Evolutionary conservation across 208 protist species (phyloP).

Genomic region (Acanthamoeba healyi): DNA sequence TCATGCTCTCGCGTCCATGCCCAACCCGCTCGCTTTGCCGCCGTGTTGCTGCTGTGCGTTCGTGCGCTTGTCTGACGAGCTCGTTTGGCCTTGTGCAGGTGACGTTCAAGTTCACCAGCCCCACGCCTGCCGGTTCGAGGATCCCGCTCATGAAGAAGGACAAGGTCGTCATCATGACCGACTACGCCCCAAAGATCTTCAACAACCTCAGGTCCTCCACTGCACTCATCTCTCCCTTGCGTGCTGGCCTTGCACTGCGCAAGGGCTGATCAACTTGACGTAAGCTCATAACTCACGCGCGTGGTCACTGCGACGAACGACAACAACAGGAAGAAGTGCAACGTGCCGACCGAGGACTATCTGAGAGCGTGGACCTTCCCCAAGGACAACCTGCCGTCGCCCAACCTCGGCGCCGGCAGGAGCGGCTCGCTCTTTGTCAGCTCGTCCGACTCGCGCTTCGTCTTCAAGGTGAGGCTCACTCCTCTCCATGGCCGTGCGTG

Average conservation of each 20-base stretch:
- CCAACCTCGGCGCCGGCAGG: conserved; percentile 44
- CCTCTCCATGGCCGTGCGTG: background rate
- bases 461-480: conserved; percentile 12
- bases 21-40: too few relatives aligned
- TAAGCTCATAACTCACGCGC: too few relatives aligned
- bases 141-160: conserved; percentile 66
- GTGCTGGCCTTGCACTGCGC: background rate
- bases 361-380: conserved; percentile 30
- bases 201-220: background rate
- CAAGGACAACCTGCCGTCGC: conserved; percentile 40
- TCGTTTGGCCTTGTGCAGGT: background rate
- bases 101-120: conserved; percentile 49
- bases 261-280: too few relatives aligned
- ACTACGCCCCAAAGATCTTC: conserved; percentile 41
- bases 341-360: conserved; percentile 40
- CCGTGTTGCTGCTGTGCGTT: background rate
- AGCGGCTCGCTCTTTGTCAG: conserved; percentile 64
- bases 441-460: conserved; percentile 17
- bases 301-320: background rate
- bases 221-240: background rate
- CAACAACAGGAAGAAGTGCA: conserved; percentile 26
- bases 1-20: too few relatives aligned
- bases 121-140: conserved; percentile 2
- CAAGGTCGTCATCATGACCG: conserved; percentile 62
- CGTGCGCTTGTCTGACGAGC: background rate